These are phyloP conservation scores for Pestalotiopsis sp. DNA, from an alignment of 2,329 filamentous ascomycete species.

Conservation along the genomic window DNA sequence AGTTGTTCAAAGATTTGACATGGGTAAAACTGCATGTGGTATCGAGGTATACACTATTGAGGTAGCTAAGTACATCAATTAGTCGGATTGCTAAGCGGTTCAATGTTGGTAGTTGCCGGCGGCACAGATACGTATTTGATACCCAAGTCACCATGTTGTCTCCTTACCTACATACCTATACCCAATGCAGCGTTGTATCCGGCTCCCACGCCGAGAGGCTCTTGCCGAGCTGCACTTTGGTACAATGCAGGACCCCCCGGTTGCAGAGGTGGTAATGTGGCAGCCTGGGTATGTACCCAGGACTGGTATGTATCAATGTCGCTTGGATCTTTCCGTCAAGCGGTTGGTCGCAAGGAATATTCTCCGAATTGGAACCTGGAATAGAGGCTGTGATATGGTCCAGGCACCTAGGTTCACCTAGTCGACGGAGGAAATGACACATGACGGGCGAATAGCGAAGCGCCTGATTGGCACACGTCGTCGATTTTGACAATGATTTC, in stretches of 20 bases:
- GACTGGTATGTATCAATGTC: neutral
- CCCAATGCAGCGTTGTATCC: conserved; percentile 4
- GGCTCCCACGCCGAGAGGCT: conserved; percentile 2
- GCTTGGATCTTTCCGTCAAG: neutral
- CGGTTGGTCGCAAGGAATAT: neutral
- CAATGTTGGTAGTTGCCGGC: neutral
- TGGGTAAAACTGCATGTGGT: neutral
- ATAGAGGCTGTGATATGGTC: neutral
- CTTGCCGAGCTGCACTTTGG: conserved; percentile 1
- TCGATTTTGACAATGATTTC: neutral
- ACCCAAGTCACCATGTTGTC: neutral
- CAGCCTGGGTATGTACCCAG: no score
- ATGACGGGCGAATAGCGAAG: neutral
- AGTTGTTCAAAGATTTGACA: neutral
- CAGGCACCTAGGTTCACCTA: neutral
- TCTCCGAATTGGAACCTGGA: neutral
- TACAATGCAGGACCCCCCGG: neutral
- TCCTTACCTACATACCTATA: neutral
- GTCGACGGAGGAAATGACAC: neutral
- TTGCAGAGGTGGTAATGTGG: neutral
- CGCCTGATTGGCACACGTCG: neutral
- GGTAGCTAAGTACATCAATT: no score
- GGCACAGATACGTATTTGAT: neutral
- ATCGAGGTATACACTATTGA: no score
- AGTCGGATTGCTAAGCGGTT: neutral